phyloP scores from a whole-genome alignment of 768 basidiomycete genomes.

The Daedaleopsis nitida region DNA sequence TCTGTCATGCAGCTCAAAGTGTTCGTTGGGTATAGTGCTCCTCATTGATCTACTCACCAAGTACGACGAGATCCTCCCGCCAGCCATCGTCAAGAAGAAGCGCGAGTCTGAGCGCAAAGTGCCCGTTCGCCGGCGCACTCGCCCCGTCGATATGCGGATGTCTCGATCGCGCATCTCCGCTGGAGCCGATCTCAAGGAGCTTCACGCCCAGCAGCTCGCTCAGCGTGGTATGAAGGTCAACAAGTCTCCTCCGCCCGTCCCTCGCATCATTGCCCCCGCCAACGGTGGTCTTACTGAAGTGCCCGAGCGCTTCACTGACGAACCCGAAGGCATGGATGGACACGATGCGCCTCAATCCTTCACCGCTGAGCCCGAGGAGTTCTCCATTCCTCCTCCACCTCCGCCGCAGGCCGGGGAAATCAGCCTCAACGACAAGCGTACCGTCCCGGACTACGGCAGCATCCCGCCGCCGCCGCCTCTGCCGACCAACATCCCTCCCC shows the following conservation, averaged over 20 bases:
- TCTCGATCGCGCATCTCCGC: constrained; percentile 76
- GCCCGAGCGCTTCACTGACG: constrained; percentile 19
- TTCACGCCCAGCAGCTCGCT: constrained; percentile 62
- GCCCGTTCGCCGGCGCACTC: constrained; percentile 84
- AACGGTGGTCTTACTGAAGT: constrained; percentile 13
- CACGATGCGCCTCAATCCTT: constrained; percentile 6
- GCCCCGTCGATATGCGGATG: constrained; percentile 85
- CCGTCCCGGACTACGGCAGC: constrained; percentile 11
- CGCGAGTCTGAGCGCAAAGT: constrained; percentile 85
- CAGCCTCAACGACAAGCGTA: constrained; percentile 8
- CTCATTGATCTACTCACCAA: constrained; percentile 84
- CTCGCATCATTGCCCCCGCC: constrained; percentile 2
- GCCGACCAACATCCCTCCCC: constrained; percentile 12
- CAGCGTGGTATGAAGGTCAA: constrained; percentile 28
- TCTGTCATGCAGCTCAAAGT: not conserved
- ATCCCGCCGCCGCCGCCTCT: constrained; percentile 18
- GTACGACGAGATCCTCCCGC: constrained; percentile 74
- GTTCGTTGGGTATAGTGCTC: constrained; percentile 51
- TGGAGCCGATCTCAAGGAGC: constrained; percentile 67
- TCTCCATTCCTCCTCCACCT: constrained; percentile 26
- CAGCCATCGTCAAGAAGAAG: constrained; percentile 82
- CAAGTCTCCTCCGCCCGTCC: constrained; percentile 24
- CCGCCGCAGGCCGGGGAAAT: constrained; percentile 21
- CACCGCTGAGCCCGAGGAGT: constrained; percentile 22
- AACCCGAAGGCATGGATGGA: constrained; percentile 18